phyloP scores from a whole-genome alignment of 139 green algal species.

The Trebouxia sp. region DNA sequence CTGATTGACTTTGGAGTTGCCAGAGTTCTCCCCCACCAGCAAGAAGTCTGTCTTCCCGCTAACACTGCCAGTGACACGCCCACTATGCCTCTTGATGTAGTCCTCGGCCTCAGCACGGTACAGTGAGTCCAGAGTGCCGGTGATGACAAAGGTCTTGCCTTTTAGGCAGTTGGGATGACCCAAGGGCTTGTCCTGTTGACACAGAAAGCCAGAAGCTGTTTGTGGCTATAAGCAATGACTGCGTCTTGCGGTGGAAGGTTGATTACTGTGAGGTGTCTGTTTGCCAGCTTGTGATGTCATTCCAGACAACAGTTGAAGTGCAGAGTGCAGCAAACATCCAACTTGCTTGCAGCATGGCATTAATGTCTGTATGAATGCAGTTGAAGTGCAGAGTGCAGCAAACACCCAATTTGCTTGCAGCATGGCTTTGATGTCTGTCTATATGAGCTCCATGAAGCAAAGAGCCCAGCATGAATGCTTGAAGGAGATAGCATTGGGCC shows the following conservation, averaged over 20 bases:
- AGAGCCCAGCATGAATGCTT: too few species aligned
- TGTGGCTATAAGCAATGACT: background rate
- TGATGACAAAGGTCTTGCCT: slow-evolving; percentile 92
- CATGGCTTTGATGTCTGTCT: too few species aligned
- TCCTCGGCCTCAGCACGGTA: slow-evolving; percentile 75
- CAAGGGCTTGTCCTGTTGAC: slow-evolving; percentile 54
- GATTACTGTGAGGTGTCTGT: background rate
- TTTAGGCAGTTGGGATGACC: slow-evolving; percentile 87
- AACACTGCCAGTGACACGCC: slow-evolving; percentile 74
- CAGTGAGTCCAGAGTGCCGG: slow-evolving; percentile 79
- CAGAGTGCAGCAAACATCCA: background rate
- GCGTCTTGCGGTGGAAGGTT: background rate
- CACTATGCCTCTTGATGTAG: slow-evolving; percentile 84
- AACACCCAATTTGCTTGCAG: too few species aligned
- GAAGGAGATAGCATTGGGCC: too few species aligned
- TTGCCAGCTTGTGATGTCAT: background rate
- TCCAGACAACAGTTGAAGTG: background rate
- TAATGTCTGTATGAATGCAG: too few species aligned
- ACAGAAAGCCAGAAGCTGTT: background rate
- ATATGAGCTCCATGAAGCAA: too few species aligned
- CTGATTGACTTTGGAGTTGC: slow-evolving; percentile 64
- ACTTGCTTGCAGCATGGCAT: too few species aligned
- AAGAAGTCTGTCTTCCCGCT: slow-evolving; percentile 89
- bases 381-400: background rate
- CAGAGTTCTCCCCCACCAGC: slow-evolving; percentile 66